These are phyloP conservation scores for Solidago caesia DNA, from an alignment of 129 eudicot species.

Conservation along the genomic window DNA sequence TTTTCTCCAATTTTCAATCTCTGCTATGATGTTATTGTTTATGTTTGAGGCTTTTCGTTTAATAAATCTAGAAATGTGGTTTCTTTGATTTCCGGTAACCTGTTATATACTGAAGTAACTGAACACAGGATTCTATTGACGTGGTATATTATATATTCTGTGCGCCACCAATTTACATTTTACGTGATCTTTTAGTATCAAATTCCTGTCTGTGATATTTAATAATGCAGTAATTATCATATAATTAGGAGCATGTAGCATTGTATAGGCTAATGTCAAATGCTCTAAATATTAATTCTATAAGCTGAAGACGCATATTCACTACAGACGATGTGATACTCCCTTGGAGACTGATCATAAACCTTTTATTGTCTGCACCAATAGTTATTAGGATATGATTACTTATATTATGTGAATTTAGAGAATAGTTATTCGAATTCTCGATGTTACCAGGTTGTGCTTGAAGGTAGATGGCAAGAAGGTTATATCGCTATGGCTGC, in stretches of 20 bases:
- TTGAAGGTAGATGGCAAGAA: constrained; percentile 92
- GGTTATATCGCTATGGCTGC: constrained; percentile 99
- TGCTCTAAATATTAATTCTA: background rate
- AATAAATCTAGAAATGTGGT: background rate
- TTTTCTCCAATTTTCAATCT: no score
- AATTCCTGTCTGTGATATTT: background rate
- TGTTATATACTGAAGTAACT: background rate
- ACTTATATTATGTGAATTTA: background rate
- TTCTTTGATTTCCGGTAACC: background rate
- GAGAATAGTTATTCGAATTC: constrained; percentile 11
- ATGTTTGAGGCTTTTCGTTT: no score
- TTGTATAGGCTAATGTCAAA: background rate
- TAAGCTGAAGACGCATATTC: background rate
- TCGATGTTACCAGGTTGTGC: constrained; percentile 66
- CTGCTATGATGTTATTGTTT: no score
- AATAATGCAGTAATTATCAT: background rate
- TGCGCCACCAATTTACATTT: background rate
- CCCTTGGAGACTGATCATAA: constrained; percentile 3
- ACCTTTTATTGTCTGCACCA: background rate
- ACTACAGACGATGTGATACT: background rate
- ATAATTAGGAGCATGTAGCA: background rate
- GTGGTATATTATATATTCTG: background rate
- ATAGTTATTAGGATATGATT: background rate
- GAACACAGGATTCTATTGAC: no score
- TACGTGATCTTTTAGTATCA: background rate